Base-by-base conservation (phyloP, 1,139 yeast genomes). In the Nakaseomyces sp. region DNA sequence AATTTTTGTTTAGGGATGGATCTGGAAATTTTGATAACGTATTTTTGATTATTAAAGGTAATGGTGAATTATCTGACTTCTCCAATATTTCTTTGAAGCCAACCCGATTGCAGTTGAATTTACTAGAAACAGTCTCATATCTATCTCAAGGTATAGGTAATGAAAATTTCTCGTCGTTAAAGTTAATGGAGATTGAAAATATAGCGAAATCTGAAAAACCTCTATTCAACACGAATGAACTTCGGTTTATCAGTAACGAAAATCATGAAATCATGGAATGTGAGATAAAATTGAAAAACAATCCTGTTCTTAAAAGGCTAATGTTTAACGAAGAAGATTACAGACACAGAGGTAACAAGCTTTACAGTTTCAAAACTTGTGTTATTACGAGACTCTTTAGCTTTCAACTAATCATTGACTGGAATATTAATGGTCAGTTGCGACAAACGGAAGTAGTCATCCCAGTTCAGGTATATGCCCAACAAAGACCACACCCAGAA, bases 241-340 rank as follows among this genome's bases (percentile, higher is more conserved):
- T 50, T 31, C 42, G 37, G 5, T 31, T 41, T 12, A 35, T 32
- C 18, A 17, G 33, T 19, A 16, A n/a, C 5, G 28, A 16, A n/a
- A 39, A 42, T 24, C 33, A 38, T 24, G 50, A 49, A 15, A 46
- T 45, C 19, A 38, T 48, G 10, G 62, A 58, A 43, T 52, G 55
- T 43, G 54, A 51, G 31, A 37, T 60, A 8, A 51, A 52, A 33
- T 42, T 59, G 6, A 44, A 45, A 20, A 47, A 56, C 25, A 53
- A 55, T 39, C 50, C 52, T 4, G 40, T 47, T 10, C 45, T 60
- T 22, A 52, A 49, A 37, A 43, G 49, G 31, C 42, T 57, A 32
- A 41, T 50, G 26, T 60, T 60, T 36, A 59, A 60, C 41, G 61
- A 58, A 43, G 58, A 58, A 36, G 55, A 60, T 43, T 57, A 58